Conservation (phyloP, 257 asterid genomes). For the Hygrophila difformis region DNA sequence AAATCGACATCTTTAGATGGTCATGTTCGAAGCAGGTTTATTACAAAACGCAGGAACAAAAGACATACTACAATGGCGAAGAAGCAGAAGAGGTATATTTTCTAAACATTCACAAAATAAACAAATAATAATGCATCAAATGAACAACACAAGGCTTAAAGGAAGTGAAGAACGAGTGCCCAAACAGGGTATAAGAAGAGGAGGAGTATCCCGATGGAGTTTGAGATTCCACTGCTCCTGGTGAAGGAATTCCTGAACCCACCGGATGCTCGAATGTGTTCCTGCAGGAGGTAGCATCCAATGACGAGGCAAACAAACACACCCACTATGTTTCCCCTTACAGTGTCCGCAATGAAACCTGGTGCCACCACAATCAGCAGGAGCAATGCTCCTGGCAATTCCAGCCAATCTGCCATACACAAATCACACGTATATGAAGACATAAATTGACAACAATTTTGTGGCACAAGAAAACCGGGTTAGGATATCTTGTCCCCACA, state of each 20-base stretch:
- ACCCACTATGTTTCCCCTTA: conserved; percentile 41
- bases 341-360: conserved; percentile 29
- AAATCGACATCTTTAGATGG: too few relatives aligned
- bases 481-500: too few relatives aligned
- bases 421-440: neutral
- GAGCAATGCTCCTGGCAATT: conserved; percentile 63
- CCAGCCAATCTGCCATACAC: conserved; percentile 74
- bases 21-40: too few relatives aligned
- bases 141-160: neutral
- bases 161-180: conserved; percentile 45
- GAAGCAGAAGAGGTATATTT: too few relatives aligned
- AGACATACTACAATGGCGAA: too few relatives aligned
- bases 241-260: conserved; percentile 90
- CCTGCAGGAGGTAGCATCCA: conserved; percentile 78
- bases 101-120: too few relatives aligned
- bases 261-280: conserved; percentile 84
- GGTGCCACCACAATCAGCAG: conserved; percentile 78
- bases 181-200: conserved; percentile 76
- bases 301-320: conserved; percentile 42
- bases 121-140: too few relatives aligned
- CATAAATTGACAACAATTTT: too few relatives aligned
- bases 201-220: conserved; percentile 63
- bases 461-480: too few relatives aligned
- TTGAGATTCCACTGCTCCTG: conserved; percentile 57
- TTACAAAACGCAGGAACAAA: too few relatives aligned